Evolutionary conservation across 179 eudicot genomes (phyloP), one percentile per base, ranked within the genome.

Genomic region (Pouteria campechiana): DNA sequence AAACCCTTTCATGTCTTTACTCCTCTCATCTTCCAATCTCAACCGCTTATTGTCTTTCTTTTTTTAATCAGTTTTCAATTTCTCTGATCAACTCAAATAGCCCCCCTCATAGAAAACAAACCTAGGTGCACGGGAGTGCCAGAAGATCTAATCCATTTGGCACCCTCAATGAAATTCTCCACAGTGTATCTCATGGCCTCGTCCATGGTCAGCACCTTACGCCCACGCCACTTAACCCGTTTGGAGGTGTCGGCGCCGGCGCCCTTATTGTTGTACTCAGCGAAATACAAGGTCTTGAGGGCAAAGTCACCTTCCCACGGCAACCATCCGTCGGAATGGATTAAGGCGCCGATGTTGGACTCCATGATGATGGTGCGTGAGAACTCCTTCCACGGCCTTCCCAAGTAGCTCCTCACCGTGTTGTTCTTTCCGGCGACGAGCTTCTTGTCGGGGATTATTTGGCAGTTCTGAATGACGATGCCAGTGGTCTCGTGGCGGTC

Each of bases 311-410:
- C 79, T 17, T 52, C 17, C 93, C 79, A 69, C 0, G 57, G 56
- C 44, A 57, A 33, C 96, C 96, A 87, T 3, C 96, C 96, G 2
- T 58, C 75, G 0, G 90, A 83, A 3, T 73, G 40, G 11, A 87
- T 58, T 6, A 76, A 13, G 11, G 72, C 73, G 1, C 65, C 67
- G 0, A 87, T 63, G 1, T 59, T 61, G 0, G 77, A 51, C 25
- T 79, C 75, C 96, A 87, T 83, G 0, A 87, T 62, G 16, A 87
- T 52, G 0, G 96, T 83, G 56, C 83, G 72, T 0, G 96, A 79
- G 13, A 38, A 79, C 37, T 69, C 65, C 49, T 76, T 79, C 86
- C 79, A 68, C 0, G 96, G 96, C 47, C 96, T 62, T 0, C 96
- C 96, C 1, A 87, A 54, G 34, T 79, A 87, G 3, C 67, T 76